Evolutionary conservation across 441 rosid species (phyloP), one percentile per base, ranked within the genome.

Genomic region (Euphorbia schlechtendalii): DNA sequence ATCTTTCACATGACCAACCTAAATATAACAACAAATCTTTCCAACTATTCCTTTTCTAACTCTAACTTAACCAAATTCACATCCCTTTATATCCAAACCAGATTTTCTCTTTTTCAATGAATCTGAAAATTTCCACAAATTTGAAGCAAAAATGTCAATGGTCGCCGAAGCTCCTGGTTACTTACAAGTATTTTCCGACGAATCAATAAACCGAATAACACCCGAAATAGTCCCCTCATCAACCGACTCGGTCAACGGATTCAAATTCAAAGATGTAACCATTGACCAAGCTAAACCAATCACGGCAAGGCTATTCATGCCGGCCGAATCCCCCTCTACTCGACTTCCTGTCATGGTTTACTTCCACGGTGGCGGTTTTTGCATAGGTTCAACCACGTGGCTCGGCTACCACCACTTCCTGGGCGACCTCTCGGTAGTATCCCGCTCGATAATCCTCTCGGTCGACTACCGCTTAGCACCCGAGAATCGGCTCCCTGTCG

Each of bases 281-380:
- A 70, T 83, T 30, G 80, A 82, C 52, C 59, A 66, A 20, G 36
- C 76, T 14, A 81, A 82, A 61, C 78, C 70, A 11, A 65, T 84
- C 21, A 73, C 81, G 1, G 89, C 80, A 38, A 74, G 89, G 56
- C 43, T 86, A 11, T 86, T 86, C 71, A 59, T 78, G 13, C 86
- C 83, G 43, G 8, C 22, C 22, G 67, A 67, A 25, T 55, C 58
- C 67, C 64, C 72, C 5, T 2, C 20, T 2, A 25, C 12, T 21
- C 41, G 0, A 56, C 74, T 77, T 53, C 86, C 92, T 0, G 55
- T 84, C 45, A 10, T 81, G 60, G 78, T 83, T 60, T 86, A 84
- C 61, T 86, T 81, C 46, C 92, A 86, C 21, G 92, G 92, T 30
- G 92, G 85, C 32, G 87, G 84, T 1, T 84, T 86, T 63, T 84